Percentiles rank a stretch among this genome's conserved stretches.
Conservation (phyloP, 768 basidiomycete genomes). For the Phylloporus sp. region DNA sequence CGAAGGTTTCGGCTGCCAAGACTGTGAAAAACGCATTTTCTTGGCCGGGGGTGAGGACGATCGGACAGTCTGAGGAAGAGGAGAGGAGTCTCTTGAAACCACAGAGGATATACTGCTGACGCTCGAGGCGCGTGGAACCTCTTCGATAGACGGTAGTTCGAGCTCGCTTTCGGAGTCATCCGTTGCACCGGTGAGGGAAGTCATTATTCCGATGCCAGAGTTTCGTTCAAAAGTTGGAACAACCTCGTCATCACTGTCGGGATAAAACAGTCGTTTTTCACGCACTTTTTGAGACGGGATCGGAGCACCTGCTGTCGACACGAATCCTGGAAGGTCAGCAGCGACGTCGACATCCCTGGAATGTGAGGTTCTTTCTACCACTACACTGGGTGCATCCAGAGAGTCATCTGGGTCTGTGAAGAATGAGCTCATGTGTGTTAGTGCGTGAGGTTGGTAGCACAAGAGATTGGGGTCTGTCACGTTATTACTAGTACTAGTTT, state of each 20-base stretch:
- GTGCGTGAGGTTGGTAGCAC: neutral
- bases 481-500: too few relatives aligned
- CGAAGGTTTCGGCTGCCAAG: slow-evolving; percentile 11
- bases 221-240: slow-evolving; percentile 10
- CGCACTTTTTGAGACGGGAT: slow-evolving; percentile 12
- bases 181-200: slow-evolving; percentile 35
- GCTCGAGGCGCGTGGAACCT: slow-evolving; percentile 38
- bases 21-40: slow-evolving; percentile 46
- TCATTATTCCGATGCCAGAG: slow-evolving; percentile 5
- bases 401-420: slow-evolving; percentile 55
- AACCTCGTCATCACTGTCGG: slow-evolving; percentile 45
- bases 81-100: slow-evolving; percentile 25
- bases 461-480: too few relatives aligned
- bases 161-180: slow-evolving; percentile 30
- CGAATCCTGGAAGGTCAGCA: neutral
- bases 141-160: slow-evolving; percentile 33
- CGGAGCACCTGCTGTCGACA: neutral
- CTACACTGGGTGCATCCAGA: slow-evolving; percentile 32
- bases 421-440: slow-evolving; percentile 37
- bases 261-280: slow-evolving; percentile 38
- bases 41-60: slow-evolving; percentile 42
- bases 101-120: slow-evolving; percentile 38
- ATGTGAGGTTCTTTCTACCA: neutral
- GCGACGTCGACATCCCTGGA: slow-evolving; percentile 3
- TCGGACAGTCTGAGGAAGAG: slow-evolving; percentile 14